Evolutionary conservation across 192 early-diverging fungal genomes (phyloP), one percentile per base, ranked within the genome.

Genomic region (Coemansia sp.): DNA sequence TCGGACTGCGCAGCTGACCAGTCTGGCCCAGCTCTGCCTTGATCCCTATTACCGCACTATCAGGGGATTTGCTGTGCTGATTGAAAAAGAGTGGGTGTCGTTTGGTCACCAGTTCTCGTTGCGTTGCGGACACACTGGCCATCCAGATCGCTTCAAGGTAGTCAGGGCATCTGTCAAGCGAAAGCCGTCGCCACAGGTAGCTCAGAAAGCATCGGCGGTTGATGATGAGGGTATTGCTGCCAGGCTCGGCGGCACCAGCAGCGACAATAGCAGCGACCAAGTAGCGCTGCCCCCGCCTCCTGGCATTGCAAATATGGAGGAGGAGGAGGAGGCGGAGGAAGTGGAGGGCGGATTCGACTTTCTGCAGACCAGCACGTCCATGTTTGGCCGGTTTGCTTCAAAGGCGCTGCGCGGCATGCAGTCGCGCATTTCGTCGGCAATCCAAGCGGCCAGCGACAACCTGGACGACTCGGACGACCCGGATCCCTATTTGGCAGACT

Each of bases 11-110:
- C 96, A 99, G 71, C 68, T 99, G 40, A 89, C 86, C 13, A 90
- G 92, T 6, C 79, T 94, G 17, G 82, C 94, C 37, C 85, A 91
- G 66, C 57, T 99, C 18, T 97, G 93, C 52, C 68, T 99, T 47
- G 96, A 99, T 39, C 94, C 96, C 4, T 97, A 85, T 66, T 99
- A 94, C 69, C 90, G 96, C 50, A 95, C 96, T 4, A 82, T 92
- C n/a, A 73, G 79, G 39, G 96, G 96, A 5, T 93, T 99, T 65
- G 82, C 84, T 25, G 84, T 93, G 8, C 73, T 99, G 48, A 76
- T 99, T 18, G 93, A 95, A 66, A 99, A 99, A 66, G 96, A 99
- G 56, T 99, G 96, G 96, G 82, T 93, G 19, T 88, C 92, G 14
- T 96, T 96, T 82, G 96, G 96, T 25, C 89, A 91, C 78, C 95